These are phyloP conservation scores for Vaccinium myrtillus DNA, from an alignment of 148 eudicot genomes.

Conservation along the genomic window DNA sequence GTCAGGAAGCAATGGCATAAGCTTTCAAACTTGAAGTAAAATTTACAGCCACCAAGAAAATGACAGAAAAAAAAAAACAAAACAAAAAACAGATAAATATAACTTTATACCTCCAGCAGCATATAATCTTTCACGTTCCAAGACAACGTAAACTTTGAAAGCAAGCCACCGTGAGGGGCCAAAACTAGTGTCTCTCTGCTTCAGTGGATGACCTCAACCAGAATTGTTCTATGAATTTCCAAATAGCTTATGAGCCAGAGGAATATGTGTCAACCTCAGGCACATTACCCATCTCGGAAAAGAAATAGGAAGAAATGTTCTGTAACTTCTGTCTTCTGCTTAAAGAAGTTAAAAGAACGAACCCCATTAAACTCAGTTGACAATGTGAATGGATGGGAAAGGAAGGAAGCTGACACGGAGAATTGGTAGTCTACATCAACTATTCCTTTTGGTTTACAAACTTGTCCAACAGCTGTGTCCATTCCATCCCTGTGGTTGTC, in stretches of 20 bases:
- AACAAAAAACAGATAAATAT: neutral
- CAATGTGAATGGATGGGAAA: neutral
- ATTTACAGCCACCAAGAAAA: slow-evolving; percentile 8
- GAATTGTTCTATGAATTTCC: neutral
- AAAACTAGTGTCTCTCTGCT: neutral
- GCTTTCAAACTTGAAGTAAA: neutral
- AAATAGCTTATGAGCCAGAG: neutral
- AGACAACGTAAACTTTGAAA: neutral
- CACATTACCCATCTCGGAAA: neutral
- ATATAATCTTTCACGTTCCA: neutral
- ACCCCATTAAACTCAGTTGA: neutral
- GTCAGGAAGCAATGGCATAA: neutral
- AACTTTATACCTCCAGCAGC: neutral
- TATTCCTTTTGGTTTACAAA: neutral
- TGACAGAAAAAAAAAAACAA: neutral
- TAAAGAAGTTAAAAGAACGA: neutral
- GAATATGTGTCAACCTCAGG: neutral
- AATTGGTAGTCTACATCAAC: neutral
- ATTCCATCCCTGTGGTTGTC: neutral
- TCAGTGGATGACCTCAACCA: neutral
- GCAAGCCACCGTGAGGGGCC: neutral
- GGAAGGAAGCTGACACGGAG: neutral
- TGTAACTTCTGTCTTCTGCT: neutral
- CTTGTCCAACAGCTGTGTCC: neutral
- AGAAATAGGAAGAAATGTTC: neutral